Base-by-base conservation (phyloP, 2,329 filamentous ascomycete genomes). In the Akanthomyces uredinophilus region DNA sequence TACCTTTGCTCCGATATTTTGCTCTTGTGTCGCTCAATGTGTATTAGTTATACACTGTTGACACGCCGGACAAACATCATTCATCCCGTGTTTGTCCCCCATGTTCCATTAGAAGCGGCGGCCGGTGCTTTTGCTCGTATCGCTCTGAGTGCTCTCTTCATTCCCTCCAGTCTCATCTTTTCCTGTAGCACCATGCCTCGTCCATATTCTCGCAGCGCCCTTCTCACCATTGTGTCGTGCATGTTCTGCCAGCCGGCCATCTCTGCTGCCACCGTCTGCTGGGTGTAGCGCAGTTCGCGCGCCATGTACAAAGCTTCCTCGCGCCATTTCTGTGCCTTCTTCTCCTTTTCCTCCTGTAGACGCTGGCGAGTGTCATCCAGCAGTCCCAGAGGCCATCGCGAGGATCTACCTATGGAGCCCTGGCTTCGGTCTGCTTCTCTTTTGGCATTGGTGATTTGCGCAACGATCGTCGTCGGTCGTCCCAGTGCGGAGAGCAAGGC, bases 221-320 rank as follows among this genome's bases (percentile, higher is more conserved):
- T 84, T 64, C 87, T 80, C 1, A 90, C 92, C 77, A 91, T 86
- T 69, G 84, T 86, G 67, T 92, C 91, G 70, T 96, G 87, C 78
- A 92, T 85, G 46, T 96, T 92, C 70, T 96, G 93, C 92, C 95
- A 99, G 18, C 91, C 92, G 0, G 95, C 95, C 61, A 99, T 75
- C 77, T 99, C 95, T 1, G 87, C 83, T 7, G 96, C 94, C 27
- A 98, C 94, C 16, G 94, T 92, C 74, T 96, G 91, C 76, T 97
- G 94, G 53, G 93, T 96, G 74, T 95, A 96, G 55, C 92, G 81
- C 61, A 99, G 78, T 74, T 99, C 95, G 57, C 86, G 86, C 0
- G 89, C 88, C n/a, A 96, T 75, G 49, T 86, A 84, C 22, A 88
- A 84, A 13, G 91, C 83, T 71, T 97, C 91, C 20, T 81, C 75